A percentile compares a stretch with the other conserved stretches of the same genome.
These are phyloP conservation scores for Fusarium domesticum DNA, from an alignment of 2,329 filamentous ascomycete species.

Conservation along the genomic window DNA sequence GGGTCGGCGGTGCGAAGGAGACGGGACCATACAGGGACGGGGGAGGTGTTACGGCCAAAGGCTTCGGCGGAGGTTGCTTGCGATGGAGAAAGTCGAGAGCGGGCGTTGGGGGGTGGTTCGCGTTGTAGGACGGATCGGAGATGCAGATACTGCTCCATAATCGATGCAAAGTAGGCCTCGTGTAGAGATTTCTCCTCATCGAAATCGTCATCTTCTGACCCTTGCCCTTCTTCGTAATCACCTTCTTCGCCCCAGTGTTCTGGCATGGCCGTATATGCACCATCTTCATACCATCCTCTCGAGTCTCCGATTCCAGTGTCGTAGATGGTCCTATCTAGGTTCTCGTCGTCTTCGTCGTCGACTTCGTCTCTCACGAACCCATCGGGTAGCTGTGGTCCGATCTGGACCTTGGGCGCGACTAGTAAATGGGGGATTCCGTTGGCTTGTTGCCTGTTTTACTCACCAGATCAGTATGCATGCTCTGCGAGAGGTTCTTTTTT, in stretches of 20 bases:
- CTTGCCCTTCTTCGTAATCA: slow-evolving; percentile 29
- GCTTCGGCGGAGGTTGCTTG: slow-evolving; percentile 55
- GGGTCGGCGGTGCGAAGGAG: slow-evolving; percentile 54
- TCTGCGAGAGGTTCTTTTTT: slow-evolving; percentile 15
- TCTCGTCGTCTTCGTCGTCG: slow-evolving; percentile 30
- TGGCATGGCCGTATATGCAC: slow-evolving; percentile 69
- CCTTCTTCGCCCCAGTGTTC: slow-evolving; percentile 33
- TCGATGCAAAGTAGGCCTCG: slow-evolving; percentile 63
- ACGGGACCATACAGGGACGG: slow-evolving; percentile 50
- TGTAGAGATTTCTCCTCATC: slow-evolving; percentile 45
- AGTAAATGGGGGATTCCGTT: slow-evolving; percentile 68
- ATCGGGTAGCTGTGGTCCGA: slow-evolving; percentile 50
- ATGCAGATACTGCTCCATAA: slow-evolving; percentile 62
- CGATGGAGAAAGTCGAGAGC: slow-evolving; percentile 51
- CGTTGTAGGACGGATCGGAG: slow-evolving; percentile 61
- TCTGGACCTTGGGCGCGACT: slow-evolving; percentile 55
- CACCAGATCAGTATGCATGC: slow-evolving; percentile 48
- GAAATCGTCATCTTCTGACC: slow-evolving; percentile 21
- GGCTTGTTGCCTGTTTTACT: slow-evolving; percentile 68
- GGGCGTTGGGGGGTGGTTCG: slow-evolving; percentile 49
- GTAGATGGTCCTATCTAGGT: slow-evolving; percentile 45
- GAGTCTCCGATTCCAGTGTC: slow-evolving; percentile 49
- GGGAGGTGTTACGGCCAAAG: slow-evolving; percentile 50
- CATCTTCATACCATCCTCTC: slow-evolving; percentile 70
- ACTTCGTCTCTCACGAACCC: slow-evolving; percentile 29